Base-by-base conservation (phyloP, 2,329 filamentous ascomycete genomes). In the Ascomycota sp. region DNA sequence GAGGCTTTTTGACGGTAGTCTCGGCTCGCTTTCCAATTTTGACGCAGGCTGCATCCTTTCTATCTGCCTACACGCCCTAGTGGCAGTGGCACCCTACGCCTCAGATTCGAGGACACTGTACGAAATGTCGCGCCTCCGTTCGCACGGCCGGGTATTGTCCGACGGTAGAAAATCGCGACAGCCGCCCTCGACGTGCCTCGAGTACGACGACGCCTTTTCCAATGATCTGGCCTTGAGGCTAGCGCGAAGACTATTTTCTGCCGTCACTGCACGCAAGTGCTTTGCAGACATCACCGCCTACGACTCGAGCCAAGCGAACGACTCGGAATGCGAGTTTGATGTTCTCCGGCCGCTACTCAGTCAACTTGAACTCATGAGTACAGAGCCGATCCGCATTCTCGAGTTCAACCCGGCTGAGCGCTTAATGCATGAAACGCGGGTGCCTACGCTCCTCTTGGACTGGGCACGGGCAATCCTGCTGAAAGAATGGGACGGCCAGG, bases 401-500 rank as follows among this genome's bases (percentile, higher is more conserved):
- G 50, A 59, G 4, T 68, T 71, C 36, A 47, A 58, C 2, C 51
- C 59, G 23, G 37, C 55, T 1, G 68, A 69, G 35, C 57, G 59
- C n/a, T 53, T 56, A 10, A 41, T 66, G 15, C 69, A 70, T 37
- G 67, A 71, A 40, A 65, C 62, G 21, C 55, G 64, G 23, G 56
- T 66, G 12, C 66, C 64, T 7, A 66, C 61, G 8, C 46, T 71
- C 11, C 53, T 69, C 5, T 51, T 82, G 19, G 76, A 82, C 41
- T 83, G 75, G 76, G 66, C 76, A 13, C 63, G 77, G 34, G 72
- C 75, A 0, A 63, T 89, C 1, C 66, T 93, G 43, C 53, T 91
- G 27, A 69, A 73, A 32, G 71, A 80, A 36, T 94, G 85, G 85
- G 67, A 86, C 43, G 79, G 81, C 0, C 68, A 68, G 32, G 65